Percentiles rank a stretch among this genome's conserved stretches.
Evolutionary conservation across 2,329 filamentous ascomycete genomes (phyloP).

Genomic region (Arthrobotrys sphaeroides): DNA sequence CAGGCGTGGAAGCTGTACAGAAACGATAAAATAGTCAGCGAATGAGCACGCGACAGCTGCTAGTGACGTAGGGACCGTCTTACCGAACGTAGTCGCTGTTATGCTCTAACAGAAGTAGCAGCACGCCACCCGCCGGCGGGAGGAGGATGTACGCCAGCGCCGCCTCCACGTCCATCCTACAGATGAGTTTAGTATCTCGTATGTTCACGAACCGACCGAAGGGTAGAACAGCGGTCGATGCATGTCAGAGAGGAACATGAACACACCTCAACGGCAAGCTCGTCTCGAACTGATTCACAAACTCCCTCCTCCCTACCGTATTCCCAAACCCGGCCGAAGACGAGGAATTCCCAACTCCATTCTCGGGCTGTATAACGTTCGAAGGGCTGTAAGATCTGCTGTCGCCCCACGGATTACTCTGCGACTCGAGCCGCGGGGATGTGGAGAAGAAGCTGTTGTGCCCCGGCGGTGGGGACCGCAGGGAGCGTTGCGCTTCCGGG

Average conservation of each 20-base stretch:
- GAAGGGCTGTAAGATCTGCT: constrained; percentile 59
- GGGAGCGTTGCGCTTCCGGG: constrained; percentile 77
- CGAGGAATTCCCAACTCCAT: constrained; percentile 60
- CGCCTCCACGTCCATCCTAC: constrained; percentile 81
- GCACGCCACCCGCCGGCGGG: constrained; percentile 84
- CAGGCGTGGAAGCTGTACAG: constrained; percentile 94
- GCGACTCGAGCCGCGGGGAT: constrained; percentile 34
- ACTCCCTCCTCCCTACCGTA: constrained; percentile 61
- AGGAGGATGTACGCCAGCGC: constrained; percentile 85
- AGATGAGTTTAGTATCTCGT: neutral
- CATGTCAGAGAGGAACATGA: too few relatives aligned
- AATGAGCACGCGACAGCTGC: neutral
- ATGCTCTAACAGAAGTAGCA: constrained; percentile 85
- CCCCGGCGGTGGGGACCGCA: constrained; percentile 48
- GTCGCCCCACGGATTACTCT: constrained; percentile 51
- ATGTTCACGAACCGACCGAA: neutral
- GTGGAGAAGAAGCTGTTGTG: constrained; percentile 44
- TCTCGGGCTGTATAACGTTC: constrained; percentile 57
- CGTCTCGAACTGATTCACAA: constrained; percentile 87
- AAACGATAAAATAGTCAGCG: constrained; percentile 13
- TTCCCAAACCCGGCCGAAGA: constrained; percentile 58
- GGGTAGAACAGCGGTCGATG: neutral
- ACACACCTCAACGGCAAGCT: constrained; percentile 76
- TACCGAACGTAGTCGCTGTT: constrained; percentile 97
- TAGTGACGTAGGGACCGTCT: constrained; percentile 56